Evolutionary conservation across 352 stramenopile genomes (phyloP), one percentile per base, ranked within the genome.

Genomic region (Halophytophthora batemanensis): DNA sequence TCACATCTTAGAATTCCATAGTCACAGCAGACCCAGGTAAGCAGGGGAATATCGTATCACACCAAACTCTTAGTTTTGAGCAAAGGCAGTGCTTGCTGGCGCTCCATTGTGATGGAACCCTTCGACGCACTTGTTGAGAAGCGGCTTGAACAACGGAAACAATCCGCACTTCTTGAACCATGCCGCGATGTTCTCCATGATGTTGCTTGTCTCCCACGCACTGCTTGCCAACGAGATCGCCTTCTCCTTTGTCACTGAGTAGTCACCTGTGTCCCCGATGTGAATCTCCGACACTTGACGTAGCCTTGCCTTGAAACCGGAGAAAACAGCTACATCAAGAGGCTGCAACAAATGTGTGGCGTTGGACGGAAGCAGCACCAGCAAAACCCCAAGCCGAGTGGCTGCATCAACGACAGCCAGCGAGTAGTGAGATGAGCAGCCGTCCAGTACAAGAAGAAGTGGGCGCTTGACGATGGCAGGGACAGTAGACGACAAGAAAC

Each of bases 391-490:
- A 7, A 44, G 34, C 11, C 2, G 2, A 6, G 13, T 13, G 6
- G 35, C 34, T 14, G 14, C 17, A 2, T 13, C 25, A 6, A 44
- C 13, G 0, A 53, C 25, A 3, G 15, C 14, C 2, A 8, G 7
- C 11, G 46, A 53, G 46, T 53, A 53, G 36, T 53, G 35, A 2
- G 46, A 53, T 15, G 35, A 35, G 15, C 46, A 53, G 8, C 35
- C 46, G 22, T 45, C 35, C 3, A 53, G 2, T 11, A 53, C 11
- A 1, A 43, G 34, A 8, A 43, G 5, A 0, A 51, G 3, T 12
- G 45, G 45, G 8, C 45, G 45, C 4, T 3, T 1, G 7, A 42
- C 13, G 15, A 19, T 11, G 10, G 0, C 3, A 11, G 45, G 33
- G 2, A 51, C 31, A 1, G 17, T 10, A 14, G 17, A 1, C 5